Conservation (phyloP, 108 stramenopile species). For the Conticribra weissflogii region DNA sequence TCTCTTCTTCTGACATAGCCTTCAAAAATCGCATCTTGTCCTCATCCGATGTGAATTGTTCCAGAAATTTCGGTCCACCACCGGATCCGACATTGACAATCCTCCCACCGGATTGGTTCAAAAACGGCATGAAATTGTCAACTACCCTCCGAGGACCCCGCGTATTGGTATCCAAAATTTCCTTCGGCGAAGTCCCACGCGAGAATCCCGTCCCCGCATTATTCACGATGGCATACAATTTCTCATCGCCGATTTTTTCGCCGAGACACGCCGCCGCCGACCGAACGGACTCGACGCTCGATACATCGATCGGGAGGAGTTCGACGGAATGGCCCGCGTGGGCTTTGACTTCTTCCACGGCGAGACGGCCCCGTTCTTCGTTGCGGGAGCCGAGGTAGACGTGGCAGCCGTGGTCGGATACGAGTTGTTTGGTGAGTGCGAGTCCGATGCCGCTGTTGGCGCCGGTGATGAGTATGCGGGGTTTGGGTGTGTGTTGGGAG, state of each 20-base stretch:
- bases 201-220: conserved; percentile 69
- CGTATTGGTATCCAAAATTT: conserved; percentile 61
- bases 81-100: conserved; percentile 73
- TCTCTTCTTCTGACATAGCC: conserved; percentile 41
- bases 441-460: conserved; percentile 67
- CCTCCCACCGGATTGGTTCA: conserved; percentile 47
- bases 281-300: conserved; percentile 47
- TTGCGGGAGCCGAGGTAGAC: conserved; percentile 62
- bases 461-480: conserved; percentile 53
- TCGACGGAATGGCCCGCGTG: conserved; percentile 54
- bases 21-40: conserved; percentile 34
- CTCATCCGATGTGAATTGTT: neutral
- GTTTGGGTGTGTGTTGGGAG: neutral
- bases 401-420: conserved; percentile 54
- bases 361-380: conserved; percentile 39
- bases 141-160: conserved; percentile 64
- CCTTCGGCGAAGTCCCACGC: conserved; percentile 27
- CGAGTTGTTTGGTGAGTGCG: conserved; percentile 60
- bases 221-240: conserved; percentile 66
- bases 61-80: conserved; percentile 54
- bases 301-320: conserved; percentile 58
- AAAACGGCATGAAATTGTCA: conserved; percentile 49
- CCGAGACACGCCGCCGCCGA: conserved; percentile 49
- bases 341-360: conserved; percentile 55
- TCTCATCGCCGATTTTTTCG: conserved; percentile 26